Base-by-base conservation (phyloP, 163 green algal species). In the Chlorella variabilis region DNA sequence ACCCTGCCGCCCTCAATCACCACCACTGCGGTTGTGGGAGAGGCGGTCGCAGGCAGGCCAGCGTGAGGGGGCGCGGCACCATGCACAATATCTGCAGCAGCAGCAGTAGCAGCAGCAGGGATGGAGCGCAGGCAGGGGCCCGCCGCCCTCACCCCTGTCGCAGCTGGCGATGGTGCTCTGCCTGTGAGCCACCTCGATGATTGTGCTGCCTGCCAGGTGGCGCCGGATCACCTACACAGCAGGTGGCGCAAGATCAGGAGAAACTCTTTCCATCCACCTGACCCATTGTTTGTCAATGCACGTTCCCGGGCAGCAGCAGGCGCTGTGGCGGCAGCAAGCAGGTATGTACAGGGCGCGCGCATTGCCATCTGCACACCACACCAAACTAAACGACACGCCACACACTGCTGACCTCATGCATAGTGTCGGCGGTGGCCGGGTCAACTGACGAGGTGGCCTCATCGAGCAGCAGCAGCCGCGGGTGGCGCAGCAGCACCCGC, bases 101-200 rank as follows among this genome's bases (percentile, higher is more conserved):
- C 27, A 4, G 25, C 58, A 4, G 54, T 21, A 62, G 4, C 58
- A 36, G 25, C 58, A 38, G 25, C 27, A 18, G 13, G 4, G n/a
- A 29, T 39, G 9, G 27, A 25, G 59, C n/a, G n/a, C 59, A 5
- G n/a, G n/a, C n/a, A n/a, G n/a, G n/a, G 45, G 11, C 39, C 42
- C 23, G 20, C 25, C 39, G 5, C 8, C 45, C 75, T 61, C 59
- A 73, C 75, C 88, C 9, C 39, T 41, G 56, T 92, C 86, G 73
- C 90, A 94, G 9, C 75, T 78, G 25, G 88, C 63, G 1, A 96
- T 80, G 0, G 88, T 84, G 34, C 81, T 69, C 38, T 96, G 70
- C 20, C 90, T 80, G 61, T 97, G 93, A 1, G 93, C 93, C 33
- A 97, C 85, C 69, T 95, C 89, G 20, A 95, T 56, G 25, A 95